Percentiles rank a stretch among this genome's conserved stretches.
Conservation (phyloP, 495 filamentous ascomycete genomes). For the Penicillium atrosanguineum region DNA sequence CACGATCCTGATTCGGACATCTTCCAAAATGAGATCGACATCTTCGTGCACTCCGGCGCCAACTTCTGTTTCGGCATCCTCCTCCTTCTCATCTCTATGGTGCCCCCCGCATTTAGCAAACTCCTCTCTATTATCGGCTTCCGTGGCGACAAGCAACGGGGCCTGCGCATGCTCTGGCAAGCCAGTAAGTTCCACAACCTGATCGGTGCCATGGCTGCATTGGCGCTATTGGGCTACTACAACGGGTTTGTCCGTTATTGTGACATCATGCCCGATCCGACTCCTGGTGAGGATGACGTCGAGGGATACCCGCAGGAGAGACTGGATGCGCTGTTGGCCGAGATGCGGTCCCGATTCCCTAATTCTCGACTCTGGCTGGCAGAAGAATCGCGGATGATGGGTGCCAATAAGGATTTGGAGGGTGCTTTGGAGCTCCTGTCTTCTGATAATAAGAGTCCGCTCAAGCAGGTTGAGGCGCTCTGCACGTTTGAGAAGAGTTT, state of each 20-base stretch:
- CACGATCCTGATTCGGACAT: slow-evolving; percentile 52
- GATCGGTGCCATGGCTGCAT: slow-evolving; percentile 84
- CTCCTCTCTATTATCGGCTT: slow-evolving; percentile 90
- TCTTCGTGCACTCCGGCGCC: slow-evolving; percentile 83
- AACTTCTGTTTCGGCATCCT: slow-evolving; percentile 89
- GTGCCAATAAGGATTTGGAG: slow-evolving; percentile 64
- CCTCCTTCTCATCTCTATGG: slow-evolving; percentile 79
- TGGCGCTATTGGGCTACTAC: slow-evolving; percentile 81
- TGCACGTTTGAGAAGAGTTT: slow-evolving; percentile 82
- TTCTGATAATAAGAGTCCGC: slow-evolving; percentile 58
- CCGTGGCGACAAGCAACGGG: slow-evolving; percentile 81
- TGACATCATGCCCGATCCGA: slow-evolving; percentile 72
- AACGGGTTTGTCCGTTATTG: slow-evolving; percentile 81
- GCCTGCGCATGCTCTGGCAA: slow-evolving; percentile 87
- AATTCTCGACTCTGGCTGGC: slow-evolving; percentile 83
- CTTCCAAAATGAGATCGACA: slow-evolving; percentile 69
- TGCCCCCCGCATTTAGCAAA: slow-evolving; percentile 83
- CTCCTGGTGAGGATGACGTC: slow-evolving; percentile 50
- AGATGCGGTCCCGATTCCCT: slow-evolving; percentile 77
- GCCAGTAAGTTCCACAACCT: slow-evolving; percentile 83
- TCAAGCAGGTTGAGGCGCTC: slow-evolving; percentile 81
- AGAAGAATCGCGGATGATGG: slow-evolving; percentile 81
- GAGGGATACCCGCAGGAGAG: slow-evolving; percentile 71
- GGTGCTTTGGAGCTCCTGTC: slow-evolving; percentile 63
- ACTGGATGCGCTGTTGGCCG: slow-evolving; percentile 63